Evolutionary conservation across 768 basidiomycete genomes (phyloP), one percentile per base, ranked within the genome.

Genomic region (Dioszegia aurantiaca): DNA sequence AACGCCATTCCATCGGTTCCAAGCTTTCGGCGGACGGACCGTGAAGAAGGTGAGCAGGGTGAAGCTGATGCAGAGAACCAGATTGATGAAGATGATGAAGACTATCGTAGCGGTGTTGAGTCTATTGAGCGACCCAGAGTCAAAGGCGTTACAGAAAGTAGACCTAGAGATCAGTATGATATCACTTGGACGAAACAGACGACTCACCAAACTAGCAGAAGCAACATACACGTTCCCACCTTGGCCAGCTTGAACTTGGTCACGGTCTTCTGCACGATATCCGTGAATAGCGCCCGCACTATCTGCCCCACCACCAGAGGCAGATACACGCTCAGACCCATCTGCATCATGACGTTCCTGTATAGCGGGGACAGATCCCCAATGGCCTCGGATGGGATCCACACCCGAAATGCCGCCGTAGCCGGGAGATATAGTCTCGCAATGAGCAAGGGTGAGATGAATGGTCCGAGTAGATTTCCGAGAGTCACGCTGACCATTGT

Each of bases 281-380:
- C 57, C 1, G 74, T 68, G 46, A 55, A 65, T n/a, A 66, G 26
- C 11, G 44, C 65, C 59, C 73, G 64, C 21, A 75, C 52, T 39
- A 69, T 53, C 57, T 75, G 72, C n/a, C 74, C 74, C 5, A 72
- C 70, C 39, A 68, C 61, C 0, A 77, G 62, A 0, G 75, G 73
- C 26, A 73, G 57, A 42, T 70, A 73, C 12, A 77, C 73, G 1
- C 65, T 68, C 48, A 59, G 62, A 2, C 69, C 72, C 28, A 76
- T 67, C 60, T 73, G 59, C 44, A 23, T 48, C 59, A 59, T 58
- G 24, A 67, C 55, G 30, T 55, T 44, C 49, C 40, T 1, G 36
- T 58, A 61, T 37, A 61, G 14, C 33, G 41, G 52, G 9, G 41
- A 21, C 8, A 61, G 55, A 41, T 61, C 46, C n/a, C 58, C 31